phyloP scores from a whole-genome alignment of 495 filamentous ascomycete genomes.

The Xylaria acuta region DNA sequence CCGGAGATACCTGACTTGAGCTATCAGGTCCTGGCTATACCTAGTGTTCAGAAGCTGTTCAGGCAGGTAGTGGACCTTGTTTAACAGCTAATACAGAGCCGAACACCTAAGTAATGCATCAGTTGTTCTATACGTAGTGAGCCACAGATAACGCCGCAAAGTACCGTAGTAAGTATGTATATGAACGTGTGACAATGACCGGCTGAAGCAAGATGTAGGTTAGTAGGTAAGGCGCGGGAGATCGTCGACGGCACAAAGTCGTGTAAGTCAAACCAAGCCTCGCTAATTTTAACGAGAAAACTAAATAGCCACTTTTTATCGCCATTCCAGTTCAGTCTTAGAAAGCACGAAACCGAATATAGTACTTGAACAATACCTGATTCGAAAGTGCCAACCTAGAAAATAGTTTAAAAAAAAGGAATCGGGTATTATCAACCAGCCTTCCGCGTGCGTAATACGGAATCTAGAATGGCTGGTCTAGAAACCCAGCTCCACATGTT shows the following conservation, averaged over 20 bases:
- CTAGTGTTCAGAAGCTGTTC: no score
- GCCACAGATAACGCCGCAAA: no score
- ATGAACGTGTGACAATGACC: not conserved
- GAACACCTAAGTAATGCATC: not conserved
- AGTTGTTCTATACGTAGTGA: no score
- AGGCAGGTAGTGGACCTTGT: no score
- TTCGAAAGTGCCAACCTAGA: not conserved
- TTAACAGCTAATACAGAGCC: no score
- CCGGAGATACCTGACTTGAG: not conserved
- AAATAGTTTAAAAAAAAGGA: not conserved
- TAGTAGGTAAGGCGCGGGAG: conserved; percentile 2
- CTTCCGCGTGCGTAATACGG: not conserved
- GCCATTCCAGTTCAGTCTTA: not conserved
- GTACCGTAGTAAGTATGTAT: no score
- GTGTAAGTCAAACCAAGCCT: not conserved
- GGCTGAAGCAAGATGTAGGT: not conserved
- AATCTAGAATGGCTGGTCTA: not conserved
- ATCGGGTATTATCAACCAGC: not conserved
- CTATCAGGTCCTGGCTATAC: not conserved
- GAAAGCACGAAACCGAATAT: not conserved
- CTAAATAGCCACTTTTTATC: no score
- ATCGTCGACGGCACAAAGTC: not conserved
- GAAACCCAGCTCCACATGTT: not conserved
- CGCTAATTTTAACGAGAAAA: not conserved
- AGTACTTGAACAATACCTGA: not conserved